These are phyloP conservation scores for Brachypodium distachyon DNA, from an alignment of 202 grass and related monocot species.

Conservation along the genomic window DNA sequence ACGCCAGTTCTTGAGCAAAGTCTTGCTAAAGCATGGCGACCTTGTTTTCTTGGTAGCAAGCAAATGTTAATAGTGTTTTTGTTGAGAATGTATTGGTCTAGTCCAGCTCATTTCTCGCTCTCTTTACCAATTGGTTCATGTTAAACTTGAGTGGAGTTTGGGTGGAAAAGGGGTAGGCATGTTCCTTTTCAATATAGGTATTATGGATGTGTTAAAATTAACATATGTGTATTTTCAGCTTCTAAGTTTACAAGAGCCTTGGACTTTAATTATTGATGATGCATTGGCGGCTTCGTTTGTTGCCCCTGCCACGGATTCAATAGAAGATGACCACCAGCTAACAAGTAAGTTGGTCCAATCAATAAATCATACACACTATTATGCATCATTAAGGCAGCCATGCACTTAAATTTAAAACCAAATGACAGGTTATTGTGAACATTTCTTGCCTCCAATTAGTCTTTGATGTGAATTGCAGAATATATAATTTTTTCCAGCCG, in stretches of 20 bases:
- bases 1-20: neutral
- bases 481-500: neutral
- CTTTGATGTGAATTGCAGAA: neutral
- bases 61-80: neutral
- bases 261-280: conserved; percentile 90
- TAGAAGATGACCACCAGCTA: conserved; percentile 75
- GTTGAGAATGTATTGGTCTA: neutral
- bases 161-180: too few species aligned
- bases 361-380: neutral
- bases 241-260: conserved; percentile 67
- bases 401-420: neutral
- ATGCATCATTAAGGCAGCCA: neutral
- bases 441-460: neutral
- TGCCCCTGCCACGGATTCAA: conserved; percentile 56
- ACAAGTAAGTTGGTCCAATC: conserved; percentile 46
- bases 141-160: neutral
- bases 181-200: neutral
- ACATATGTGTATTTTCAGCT: conserved; percentile 34
- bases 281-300: conserved; percentile 77
- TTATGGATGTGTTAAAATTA: neutral
- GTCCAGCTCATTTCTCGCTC: neutral
- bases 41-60: neutral
- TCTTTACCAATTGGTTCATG: neutral
- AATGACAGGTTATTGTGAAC: neutral
- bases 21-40: neutral